These are phyloP conservation scores for Aspergillus wentii DNA, from an alignment of 495 filamentous ascomycete species.

Conservation along the genomic window DNA sequence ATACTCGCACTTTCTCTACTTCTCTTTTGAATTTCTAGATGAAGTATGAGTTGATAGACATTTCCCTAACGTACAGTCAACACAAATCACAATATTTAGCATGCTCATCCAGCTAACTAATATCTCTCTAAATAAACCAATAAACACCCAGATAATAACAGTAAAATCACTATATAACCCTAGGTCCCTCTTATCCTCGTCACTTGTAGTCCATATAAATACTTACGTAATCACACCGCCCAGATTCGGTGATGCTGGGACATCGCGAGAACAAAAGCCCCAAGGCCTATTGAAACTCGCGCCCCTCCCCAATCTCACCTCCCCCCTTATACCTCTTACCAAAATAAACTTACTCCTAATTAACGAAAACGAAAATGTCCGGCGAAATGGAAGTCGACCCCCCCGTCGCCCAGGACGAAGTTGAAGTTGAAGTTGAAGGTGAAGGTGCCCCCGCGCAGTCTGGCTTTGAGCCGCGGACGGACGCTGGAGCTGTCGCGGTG, in stretches of 20 bases:
- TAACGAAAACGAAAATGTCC: no score
- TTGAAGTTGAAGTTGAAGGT: no score
- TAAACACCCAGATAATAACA: no score
- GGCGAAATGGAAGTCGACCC: slow-evolving; percentile 81
- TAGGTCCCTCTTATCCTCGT: not conserved
- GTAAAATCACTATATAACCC: no score
- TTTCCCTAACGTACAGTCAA: no score
- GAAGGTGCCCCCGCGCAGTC: slow-evolving; percentile 37
- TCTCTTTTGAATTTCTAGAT: no score
- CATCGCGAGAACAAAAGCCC: not conserved
- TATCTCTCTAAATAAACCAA: no score
- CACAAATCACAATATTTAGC: no score
- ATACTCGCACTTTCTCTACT: no score
- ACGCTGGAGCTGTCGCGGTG: slow-evolving; percentile 79
- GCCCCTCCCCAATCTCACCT: not conserved
- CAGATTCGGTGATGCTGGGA: slow-evolving; percentile 4
- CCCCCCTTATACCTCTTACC: not conserved
- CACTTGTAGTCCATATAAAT: not conserved
- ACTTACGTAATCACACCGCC: slow-evolving; percentile 13
- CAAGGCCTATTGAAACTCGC: not conserved
- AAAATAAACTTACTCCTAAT: no score
- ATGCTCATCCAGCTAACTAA: no score
- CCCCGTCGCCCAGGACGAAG: slow-evolving; percentile 42
- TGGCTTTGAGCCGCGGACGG: slow-evolving; percentile 66
- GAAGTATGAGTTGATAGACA: no score